Evolutionary conservation across 106 monocot species (phyloP).

Genomic region (Posidonia australis): DNA sequence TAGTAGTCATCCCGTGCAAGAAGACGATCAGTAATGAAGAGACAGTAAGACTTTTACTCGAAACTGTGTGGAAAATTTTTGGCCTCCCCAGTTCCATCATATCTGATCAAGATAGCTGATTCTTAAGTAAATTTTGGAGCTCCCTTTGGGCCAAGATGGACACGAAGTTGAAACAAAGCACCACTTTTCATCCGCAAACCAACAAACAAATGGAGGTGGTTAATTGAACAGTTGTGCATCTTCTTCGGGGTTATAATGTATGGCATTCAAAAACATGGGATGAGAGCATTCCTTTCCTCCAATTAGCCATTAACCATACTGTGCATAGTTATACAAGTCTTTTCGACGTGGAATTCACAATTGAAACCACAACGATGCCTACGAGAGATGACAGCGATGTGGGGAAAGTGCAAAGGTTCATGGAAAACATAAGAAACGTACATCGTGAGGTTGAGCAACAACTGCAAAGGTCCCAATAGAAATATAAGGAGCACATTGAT

Average conservation of each 20-base stretch:
- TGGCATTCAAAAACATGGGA: background rate
- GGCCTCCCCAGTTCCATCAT: background rate
- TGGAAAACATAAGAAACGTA: background rate
- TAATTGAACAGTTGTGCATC: background rate
- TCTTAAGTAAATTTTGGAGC: conserved; percentile 2
- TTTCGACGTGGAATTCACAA: background rate
- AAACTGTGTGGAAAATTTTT: background rate
- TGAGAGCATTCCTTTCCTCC: background rate
- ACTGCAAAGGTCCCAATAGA: background rate
- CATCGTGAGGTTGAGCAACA: background rate
- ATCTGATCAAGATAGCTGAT: background rate
- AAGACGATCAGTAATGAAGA: background rate
- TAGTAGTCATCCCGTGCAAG: background rate
- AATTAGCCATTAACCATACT: background rate
- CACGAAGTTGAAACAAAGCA: background rate
- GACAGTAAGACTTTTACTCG: background rate
- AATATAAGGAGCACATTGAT: background rate
- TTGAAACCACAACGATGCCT: background rate
- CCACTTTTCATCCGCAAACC: background rate
- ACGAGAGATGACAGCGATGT: background rate
- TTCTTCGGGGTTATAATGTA: background rate
- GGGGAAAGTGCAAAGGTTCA: background rate
- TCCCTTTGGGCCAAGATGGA: background rate
- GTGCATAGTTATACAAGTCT: conserved; percentile 1
- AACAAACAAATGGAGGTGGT: background rate